These are phyloP conservation scores for Elsinoe ampelina DNA, from an alignment of 2,329 filamentous ascomycete genomes.

Conservation along the genomic window DNA sequence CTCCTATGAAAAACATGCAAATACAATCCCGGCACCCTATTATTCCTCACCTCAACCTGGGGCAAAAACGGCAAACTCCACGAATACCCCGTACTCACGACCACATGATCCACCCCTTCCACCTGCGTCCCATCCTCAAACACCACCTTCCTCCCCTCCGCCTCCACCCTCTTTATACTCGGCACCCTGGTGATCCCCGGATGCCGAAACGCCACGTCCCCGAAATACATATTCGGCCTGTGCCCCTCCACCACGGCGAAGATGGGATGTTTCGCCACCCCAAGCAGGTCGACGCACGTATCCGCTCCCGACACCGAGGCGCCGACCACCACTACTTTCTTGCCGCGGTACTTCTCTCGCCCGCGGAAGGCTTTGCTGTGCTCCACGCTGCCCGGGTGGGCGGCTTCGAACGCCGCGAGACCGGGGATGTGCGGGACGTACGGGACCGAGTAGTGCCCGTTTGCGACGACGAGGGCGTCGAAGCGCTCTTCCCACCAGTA, in stretches of 20 bases:
- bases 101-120: conserved; percentile 49
- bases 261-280: conserved; percentile 39
- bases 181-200: conserved; percentile 42
- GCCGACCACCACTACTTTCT: conserved; percentile 53
- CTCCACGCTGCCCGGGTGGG: conserved; percentile 41
- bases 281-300: conserved; percentile 46
- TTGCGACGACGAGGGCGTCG: conserved; percentile 53
- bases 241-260: conserved; percentile 47
- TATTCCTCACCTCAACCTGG: conserved; percentile 42
- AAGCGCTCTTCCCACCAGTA: conserved; percentile 57
- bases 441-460: conserved; percentile 52
- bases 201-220: conserved; percentile 51
- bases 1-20: conserved; percentile 48
- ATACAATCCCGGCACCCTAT: conserved; percentile 48
- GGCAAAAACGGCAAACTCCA: conserved; percentile 56
- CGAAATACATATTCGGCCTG: conserved; percentile 46
- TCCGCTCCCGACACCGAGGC: conserved; percentile 57
- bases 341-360: conserved; percentile 36
- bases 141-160: conserved; percentile 39
- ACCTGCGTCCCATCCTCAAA: conserved; percentile 48
- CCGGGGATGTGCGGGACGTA: conserved; percentile 45
- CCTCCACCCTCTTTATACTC: conserved; percentile 39
- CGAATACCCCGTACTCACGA: conserved; percentile 58
- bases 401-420: conserved; percentile 39
- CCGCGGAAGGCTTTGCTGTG: conserved; percentile 49